These are phyloP conservation scores for Serendipita vermifera DNA, from an alignment of 768 basidiomycete species.

Conservation along the genomic window DNA sequence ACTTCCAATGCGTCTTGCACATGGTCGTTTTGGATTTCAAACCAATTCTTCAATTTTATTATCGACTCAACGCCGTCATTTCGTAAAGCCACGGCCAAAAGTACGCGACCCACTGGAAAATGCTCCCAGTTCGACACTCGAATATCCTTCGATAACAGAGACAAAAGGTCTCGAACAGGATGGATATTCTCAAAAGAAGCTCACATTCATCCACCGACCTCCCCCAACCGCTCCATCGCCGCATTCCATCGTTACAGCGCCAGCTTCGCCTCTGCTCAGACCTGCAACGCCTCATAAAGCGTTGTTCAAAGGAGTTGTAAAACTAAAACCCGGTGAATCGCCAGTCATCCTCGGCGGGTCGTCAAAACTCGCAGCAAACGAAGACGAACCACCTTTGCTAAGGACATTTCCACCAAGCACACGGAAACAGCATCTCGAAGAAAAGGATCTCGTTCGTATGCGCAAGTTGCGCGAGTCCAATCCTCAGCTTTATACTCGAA, in stretches of 20 bases:
- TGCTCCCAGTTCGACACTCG: neutral
- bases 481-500: conserved; percentile 47
- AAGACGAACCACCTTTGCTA: neutral
- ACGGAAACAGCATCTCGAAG: conserved; percentile 29
- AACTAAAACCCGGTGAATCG: neutral
- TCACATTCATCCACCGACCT: conserved; percentile 78
- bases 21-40: too few relatives aligned
- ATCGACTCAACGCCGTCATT: conserved; percentile 5
- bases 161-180: neutral
- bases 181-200: neutral
- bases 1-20: too few relatives aligned
- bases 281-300: conserved; percentile 19
- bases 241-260: conserved; percentile 52
- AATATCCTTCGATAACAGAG: neutral
- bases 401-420: conserved; percentile 15
- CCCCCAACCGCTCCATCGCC: conserved; percentile 67
- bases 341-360: too few relatives aligned
- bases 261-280: conserved; percentile 56
- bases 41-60: neutral
- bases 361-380: neutral
- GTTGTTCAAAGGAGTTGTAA: neutral
- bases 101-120: neutral
- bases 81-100: conserved; percentile 8
- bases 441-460: conserved; percentile 43
- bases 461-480: conserved; percentile 43